Conservation (phyloP, 768 basidiomycete species). For the Hypholoma sublateritium region DNA sequence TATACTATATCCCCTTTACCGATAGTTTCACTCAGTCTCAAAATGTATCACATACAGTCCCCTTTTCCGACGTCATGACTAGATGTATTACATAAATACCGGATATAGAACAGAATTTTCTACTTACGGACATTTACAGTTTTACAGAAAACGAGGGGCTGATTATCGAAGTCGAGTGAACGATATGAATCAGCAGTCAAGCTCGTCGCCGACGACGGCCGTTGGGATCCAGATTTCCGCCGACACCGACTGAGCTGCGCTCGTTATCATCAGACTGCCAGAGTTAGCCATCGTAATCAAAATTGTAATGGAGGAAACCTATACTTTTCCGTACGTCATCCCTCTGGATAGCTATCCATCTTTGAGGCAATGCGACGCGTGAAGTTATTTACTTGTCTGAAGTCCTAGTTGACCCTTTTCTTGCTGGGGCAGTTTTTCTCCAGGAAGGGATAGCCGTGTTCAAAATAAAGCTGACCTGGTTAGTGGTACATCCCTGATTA, state of each 20-base stretch:
- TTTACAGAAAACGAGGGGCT: background rate
- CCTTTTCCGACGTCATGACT: too few species aligned
- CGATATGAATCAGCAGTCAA: background rate
- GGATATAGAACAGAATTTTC: background rate
- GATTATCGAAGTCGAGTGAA: background rate
- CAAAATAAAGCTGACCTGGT: conserved; percentile 35
- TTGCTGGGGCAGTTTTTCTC: conserved; percentile 33
- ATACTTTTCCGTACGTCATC: conserved; percentile 30
- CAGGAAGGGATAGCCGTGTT: conserved; percentile 33
- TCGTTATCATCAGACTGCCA: conserved; percentile 40
- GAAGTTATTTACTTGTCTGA: too few species aligned
- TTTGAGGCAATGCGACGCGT: background rate
- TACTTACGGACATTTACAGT: background rate
- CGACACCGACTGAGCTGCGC: conserved; percentile 38
- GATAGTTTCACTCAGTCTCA: too few species aligned
- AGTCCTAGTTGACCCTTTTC: conserved; percentile 36
- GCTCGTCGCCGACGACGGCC: background rate
- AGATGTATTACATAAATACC: too few species aligned
- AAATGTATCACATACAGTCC: too few species aligned
- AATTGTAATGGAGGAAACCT: conserved; percentile 32
- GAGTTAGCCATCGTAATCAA: conserved; percentile 37
- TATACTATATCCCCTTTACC: too few species aligned
- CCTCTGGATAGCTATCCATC: conserved; percentile 20
- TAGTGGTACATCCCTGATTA: conserved; percentile 25
- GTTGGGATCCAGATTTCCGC: conserved; percentile 29